A percentile compares a stretch with the other conserved stretches of the same genome.
These are phyloP conservation scores for Colletotrichum lini DNA, from an alignment of 2,329 filamentous ascomycete genomes.

Conservation along the genomic window DNA sequence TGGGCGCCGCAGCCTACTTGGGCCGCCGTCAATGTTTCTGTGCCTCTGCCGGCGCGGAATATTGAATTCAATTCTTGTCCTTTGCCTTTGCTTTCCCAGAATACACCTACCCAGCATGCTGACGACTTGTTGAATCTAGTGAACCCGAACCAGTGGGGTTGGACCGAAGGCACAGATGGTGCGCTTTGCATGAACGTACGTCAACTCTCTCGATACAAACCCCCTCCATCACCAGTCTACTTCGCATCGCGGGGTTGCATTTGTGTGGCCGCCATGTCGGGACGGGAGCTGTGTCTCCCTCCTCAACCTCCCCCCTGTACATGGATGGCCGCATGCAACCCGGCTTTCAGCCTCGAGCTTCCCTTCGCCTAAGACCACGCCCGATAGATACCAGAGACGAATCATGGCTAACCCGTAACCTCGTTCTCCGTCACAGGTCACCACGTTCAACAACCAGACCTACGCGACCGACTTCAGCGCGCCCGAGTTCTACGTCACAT, in stretches of 20 bases:
- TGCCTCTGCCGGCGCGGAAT: background rate
- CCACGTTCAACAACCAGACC: conserved; percentile 64
- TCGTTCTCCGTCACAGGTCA: conserved; percentile 54
- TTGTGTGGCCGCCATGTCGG: conserved; percentile 1
- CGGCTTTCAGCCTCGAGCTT: background rate
- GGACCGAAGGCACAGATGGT: conserved; percentile 55
- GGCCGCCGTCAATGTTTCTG: background rate
- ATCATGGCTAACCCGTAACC: conserved; percentile 7
- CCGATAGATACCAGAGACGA: background rate
- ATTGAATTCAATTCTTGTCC: background rate
- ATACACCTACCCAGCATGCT: conserved; percentile 17
- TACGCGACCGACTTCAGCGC: conserved; percentile 62
- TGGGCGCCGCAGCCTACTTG: background rate
- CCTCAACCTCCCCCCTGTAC: too few species aligned
- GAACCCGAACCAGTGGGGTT: conserved; percentile 71
- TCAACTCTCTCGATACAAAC: conserved; percentile 34
- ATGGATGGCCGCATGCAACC: background rate
- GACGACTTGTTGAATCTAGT: conserved; percentile 53
- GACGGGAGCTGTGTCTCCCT: background rate
- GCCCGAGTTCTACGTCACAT: conserved; percentile 66
- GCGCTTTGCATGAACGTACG: conserved; percentile 68
- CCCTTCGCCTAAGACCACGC: background rate
- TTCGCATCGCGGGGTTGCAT: conserved; percentile 5
- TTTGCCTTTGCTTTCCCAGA: background rate
- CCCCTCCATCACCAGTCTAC: conserved; percentile 14